Evolutionary conservation across 2,329 filamentous ascomycete genomes (phyloP).

Genomic region (Aspergillus costaricaensis): DNA sequence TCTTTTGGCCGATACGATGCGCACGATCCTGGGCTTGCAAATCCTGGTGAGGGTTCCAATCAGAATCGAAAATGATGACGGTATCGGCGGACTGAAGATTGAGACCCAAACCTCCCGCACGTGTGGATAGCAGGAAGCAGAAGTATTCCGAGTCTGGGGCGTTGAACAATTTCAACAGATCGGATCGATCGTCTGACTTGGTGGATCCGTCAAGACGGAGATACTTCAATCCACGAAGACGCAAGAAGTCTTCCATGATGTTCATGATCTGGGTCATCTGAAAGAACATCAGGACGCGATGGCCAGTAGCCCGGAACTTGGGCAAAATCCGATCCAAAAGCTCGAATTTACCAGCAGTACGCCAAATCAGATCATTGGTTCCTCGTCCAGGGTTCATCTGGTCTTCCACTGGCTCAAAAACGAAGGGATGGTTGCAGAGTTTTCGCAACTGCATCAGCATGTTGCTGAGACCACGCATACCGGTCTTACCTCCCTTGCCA

Average conservation of each 20-base stretch:
- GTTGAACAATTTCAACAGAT: slow-evolving; percentile 87
- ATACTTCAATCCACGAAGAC: slow-evolving; percentile 79
- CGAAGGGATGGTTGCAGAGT: slow-evolving; percentile 98
- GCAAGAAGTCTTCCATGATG: slow-evolving; percentile 98
- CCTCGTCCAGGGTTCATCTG: slow-evolving; percentile 90
- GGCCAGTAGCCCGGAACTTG: slow-evolving; percentile 86
- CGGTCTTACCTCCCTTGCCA: slow-evolving; percentile 91
- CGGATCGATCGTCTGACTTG: slow-evolving; percentile 94
- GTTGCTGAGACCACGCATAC: slow-evolving; percentile 92
- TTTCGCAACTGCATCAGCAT: slow-evolving; percentile 99
- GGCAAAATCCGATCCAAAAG: slow-evolving; percentile 87
- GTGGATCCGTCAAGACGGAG: slow-evolving; percentile 94
- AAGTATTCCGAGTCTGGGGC: slow-evolving; percentile 88
- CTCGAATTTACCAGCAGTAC: slow-evolving; percentile 96
- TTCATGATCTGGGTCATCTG: slow-evolving; percentile 99
- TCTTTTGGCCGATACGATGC: slow-evolving; percentile 99
- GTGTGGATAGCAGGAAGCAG: slow-evolving; percentile 97
- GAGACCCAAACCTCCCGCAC: slow-evolving; percentile 94
- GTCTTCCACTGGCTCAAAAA: slow-evolving; percentile 96
- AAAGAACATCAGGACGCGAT: slow-evolving; percentile 99
- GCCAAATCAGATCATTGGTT: slow-evolving; percentile 93
- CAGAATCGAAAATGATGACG: slow-evolving; percentile 98
- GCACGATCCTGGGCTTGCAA: slow-evolving; percentile 98
- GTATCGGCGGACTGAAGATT: slow-evolving; percentile 98
- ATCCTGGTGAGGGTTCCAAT: slow-evolving; percentile 99